Conservation (phyloP, 1,284 basidiomycete species). For the Mycena citricolor region DNA sequence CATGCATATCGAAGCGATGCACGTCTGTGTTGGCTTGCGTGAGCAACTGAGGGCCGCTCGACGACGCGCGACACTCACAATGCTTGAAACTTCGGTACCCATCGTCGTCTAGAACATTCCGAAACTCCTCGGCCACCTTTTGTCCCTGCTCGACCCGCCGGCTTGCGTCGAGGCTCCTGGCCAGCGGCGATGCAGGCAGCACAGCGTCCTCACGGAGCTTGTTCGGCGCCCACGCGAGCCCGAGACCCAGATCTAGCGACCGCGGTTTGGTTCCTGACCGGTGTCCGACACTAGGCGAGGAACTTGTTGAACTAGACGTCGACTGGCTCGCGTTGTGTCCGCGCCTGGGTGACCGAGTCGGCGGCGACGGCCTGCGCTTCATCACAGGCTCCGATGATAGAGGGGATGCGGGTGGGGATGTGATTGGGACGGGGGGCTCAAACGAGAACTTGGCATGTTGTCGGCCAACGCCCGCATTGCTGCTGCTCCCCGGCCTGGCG, state of each 20-base stretch:
- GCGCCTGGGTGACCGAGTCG: slow-evolving; percentile 3
- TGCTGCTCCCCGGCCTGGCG: slow-evolving; percentile 7
- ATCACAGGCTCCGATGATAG: slow-evolving; percentile 27
- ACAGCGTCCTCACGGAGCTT: too few species aligned
- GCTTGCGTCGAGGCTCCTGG: too few species aligned
- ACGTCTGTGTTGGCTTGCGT: slow-evolving; percentile 50
- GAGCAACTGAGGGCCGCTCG: slow-evolving; percentile 21
- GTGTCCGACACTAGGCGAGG: too few species aligned
- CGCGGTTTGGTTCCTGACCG: slow-evolving; percentile 53
- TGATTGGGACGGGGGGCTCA: slow-evolving; percentile 45
- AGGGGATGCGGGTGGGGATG: slow-evolving; percentile 32
- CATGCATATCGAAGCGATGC: slow-evolving; percentile 68
- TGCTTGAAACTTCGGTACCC: too few species aligned
- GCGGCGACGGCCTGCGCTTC: slow-evolving; percentile 24
- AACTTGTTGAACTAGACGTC: too few species aligned
- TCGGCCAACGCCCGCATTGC: slow-evolving; percentile 22
- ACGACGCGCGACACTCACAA: too few species aligned
- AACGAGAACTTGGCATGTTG: slow-evolving; percentile 37
- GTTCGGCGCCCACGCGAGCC: too few species aligned
- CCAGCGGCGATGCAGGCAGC: too few species aligned
- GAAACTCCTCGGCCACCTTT: too few species aligned
- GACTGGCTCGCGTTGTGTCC: too few species aligned
- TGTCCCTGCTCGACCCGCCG: too few species aligned
- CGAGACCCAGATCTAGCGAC: slow-evolving; percentile 63
- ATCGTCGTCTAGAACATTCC: too few species aligned